Base-by-base conservation (phyloP, 2,329 filamentous ascomycete species). In the Colletotrichum gloeosporioides region DNA sequence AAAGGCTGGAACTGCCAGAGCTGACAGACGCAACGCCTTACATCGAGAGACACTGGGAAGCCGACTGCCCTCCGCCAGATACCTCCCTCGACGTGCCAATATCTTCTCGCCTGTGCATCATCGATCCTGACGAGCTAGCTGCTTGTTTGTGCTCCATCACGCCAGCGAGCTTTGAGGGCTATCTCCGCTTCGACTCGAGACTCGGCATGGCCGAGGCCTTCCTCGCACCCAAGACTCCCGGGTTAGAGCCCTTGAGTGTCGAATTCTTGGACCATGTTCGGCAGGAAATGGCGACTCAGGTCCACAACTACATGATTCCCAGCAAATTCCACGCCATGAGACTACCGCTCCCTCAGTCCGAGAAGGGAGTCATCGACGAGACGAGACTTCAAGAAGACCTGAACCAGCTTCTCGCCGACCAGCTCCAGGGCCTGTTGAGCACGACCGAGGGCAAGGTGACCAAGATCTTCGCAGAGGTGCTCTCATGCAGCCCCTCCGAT, bases 41-140 rank as follows among this genome's bases (percentile, higher is more conserved):
- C 68, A 80, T 86, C 1, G 80, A 84, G 6, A 84, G 88, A n/a
- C 89, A 91, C 76, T 89, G 85, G 81, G 85, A 90, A 70, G 90
- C 88, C 1, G 78, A 79, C 6, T 91, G 89, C 73, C 89, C 90
- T 0, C 84, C 86, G 4, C 81, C 84, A 3, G 89, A 90, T 71
- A 88, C 88, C 1, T 82, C 86, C 2, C 81, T 91, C 4, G 84
- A 84, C 3, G 82, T 82, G 3, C 77, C 82, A 1, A 90, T 91
- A 49, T 55, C 80, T 3, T 83, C 84, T 6, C 78, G 73, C 0
- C 76, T 78, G 5, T 89, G 86, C 73, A 29, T 72, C 3, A 76
- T 87, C 13, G 81, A 88, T 70, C 72, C 80, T 13, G 64, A 79
- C 22, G 57, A 76, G 16, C 55, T 86, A 34, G 76, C 80, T 55